Evolutionary conservation across 768 basidiomycete genomes (phyloP).

Genomic region (Suillus bovinus): DNA sequence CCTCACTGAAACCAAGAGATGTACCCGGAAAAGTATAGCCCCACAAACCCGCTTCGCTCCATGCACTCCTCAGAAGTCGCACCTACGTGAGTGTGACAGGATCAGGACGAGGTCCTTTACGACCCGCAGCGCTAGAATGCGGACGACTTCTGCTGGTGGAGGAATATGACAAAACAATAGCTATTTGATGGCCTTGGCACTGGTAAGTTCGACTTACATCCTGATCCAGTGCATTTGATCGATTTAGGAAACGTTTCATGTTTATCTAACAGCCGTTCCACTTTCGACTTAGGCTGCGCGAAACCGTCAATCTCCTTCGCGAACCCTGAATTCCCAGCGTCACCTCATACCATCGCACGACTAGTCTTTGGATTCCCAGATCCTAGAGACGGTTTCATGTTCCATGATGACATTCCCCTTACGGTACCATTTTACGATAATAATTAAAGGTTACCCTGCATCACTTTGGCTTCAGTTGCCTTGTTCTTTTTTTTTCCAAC

Average conservation of each 20-base stretch:
- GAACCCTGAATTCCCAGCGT: constrained; percentile 4
- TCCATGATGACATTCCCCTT: background rate
- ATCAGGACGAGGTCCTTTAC: constrained; percentile 24
- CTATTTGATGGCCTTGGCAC: background rate
- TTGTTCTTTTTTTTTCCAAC: background rate
- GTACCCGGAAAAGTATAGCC: constrained; percentile 16
- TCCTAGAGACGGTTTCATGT: background rate
- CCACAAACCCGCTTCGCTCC: constrained; percentile 18
- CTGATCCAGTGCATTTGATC: background rate
- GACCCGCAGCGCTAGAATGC: constrained; percentile 29
- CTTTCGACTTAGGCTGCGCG: background rate
- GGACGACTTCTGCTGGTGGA: constrained; percentile 35
- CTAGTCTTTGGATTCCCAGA: constrained; percentile 4
- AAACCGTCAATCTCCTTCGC: background rate
- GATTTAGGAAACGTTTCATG: constrained; percentile 5
- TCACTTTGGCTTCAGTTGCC: background rate
- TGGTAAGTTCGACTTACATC: background rate
- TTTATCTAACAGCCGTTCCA: background rate
- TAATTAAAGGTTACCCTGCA: constrained; percentile 1
- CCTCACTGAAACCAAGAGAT: constrained; percentile 3
- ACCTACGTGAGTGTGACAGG: constrained; percentile 22
- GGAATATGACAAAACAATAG: constrained; percentile 23
- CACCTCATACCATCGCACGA: constrained; percentile 5
- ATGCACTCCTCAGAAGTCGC: constrained; percentile 21
- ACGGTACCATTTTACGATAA: constrained; percentile 1